phyloP scores from a whole-genome alignment of 441 rosid genomes.

The Euphorbia celastroides region DNA sequence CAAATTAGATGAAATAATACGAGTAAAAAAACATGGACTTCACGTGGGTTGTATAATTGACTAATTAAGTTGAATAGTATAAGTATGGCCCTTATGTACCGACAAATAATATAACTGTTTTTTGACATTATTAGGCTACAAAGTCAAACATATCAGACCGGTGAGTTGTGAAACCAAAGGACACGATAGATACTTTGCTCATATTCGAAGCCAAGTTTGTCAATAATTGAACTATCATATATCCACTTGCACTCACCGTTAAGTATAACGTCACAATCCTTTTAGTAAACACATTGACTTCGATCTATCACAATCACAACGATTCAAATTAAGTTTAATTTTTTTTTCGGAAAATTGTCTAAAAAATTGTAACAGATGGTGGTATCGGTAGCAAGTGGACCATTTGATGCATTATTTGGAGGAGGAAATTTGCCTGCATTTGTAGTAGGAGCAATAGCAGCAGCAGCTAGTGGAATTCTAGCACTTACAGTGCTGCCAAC shows the following conservation, averaged over 20 bases:
- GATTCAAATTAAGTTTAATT: too few species aligned
- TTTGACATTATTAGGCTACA: not conserved
- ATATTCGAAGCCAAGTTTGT: not conserved
- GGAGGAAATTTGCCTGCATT: constrained; percentile 69
- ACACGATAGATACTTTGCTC: not conserved
- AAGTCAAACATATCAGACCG: not conserved
- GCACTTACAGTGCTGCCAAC: constrained; percentile 67
- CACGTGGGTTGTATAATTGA: not conserved
- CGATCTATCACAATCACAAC: too few species aligned
- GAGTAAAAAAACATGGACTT: not conserved
- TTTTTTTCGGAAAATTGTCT: not conserved
- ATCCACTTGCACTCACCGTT: not conserved
- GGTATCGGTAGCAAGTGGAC: constrained; percentile 45
- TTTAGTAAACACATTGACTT: not conserved
- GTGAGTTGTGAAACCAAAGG: not conserved
- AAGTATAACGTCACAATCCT: not conserved
- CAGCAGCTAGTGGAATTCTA: constrained; percentile 51
- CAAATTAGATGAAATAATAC: not conserved
- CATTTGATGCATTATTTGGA: constrained; percentile 48
- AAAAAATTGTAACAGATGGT: constrained; percentile 35
- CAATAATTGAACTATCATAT: not conserved
- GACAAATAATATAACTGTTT: not conserved
- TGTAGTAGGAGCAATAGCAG: constrained; percentile 55
- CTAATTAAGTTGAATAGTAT: not conserved
- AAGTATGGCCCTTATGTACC: too few species aligned